Evolutionary conservation across 192 early-diverging fungal genomes (phyloP).

Genomic region (Entomortierella lignicola): DNA sequence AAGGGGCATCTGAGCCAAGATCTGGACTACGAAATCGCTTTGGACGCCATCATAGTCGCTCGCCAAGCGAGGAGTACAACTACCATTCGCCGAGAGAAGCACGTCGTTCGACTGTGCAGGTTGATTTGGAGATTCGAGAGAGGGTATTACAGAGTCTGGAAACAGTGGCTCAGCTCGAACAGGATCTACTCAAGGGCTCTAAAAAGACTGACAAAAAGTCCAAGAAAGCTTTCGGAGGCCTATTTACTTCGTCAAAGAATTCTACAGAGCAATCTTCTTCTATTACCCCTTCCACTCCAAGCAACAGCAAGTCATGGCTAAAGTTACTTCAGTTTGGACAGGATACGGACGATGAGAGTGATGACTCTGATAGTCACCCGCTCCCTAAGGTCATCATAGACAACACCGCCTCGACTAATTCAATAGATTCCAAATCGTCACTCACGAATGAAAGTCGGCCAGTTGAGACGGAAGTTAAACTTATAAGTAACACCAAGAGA

Average conservation of each 20-base stretch:
- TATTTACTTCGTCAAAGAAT: slow-evolving; percentile 21
- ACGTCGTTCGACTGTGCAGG: slow-evolving; percentile 12
- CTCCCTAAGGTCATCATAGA: background rate
- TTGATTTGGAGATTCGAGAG: slow-evolving; percentile 39
- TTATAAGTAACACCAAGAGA: background rate
- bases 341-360: slow-evolving; percentile 27
- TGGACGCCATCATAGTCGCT: slow-evolving; percentile 7
- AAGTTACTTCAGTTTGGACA: slow-evolving; percentile 40
- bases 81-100: slow-evolving; percentile 19
- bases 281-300: background rate
- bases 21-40: background rate
- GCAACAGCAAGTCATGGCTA: slow-evolving; percentile 30
- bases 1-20: background rate
- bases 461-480: background rate
- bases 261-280: background rate
- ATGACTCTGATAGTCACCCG: background rate
- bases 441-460: background rate
- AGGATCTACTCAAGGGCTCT: background rate
- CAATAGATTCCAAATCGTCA: background rate
- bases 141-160: slow-evolving; percentile 37
- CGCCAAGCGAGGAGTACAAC: slow-evolving; percentile 49
- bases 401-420: background rate
- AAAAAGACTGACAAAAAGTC: background rate
- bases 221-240: slow-evolving; percentile 16
- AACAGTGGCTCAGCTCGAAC: slow-evolving; percentile 13